A percentile compares a stretch with the other conserved stretches of the same genome.
These are phyloP conservation scores for Phytophthora capsici DNA, from an alignment of 352 stramenopile genomes.

Conservation along the genomic window DNA sequence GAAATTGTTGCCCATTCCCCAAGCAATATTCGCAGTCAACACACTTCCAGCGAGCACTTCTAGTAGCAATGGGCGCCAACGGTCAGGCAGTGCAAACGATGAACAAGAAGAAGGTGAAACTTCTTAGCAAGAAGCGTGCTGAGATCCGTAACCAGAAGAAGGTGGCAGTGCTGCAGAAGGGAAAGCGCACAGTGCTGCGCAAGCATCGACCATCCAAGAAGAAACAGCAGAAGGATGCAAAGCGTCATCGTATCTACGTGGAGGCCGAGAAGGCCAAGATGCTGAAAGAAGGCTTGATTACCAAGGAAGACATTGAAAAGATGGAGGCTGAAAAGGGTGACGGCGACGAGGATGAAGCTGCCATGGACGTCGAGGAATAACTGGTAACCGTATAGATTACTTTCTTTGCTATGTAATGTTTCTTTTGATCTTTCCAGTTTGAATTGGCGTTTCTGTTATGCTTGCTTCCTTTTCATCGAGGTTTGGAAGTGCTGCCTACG, in stretches of 20 bases:
- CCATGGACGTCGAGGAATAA: slow-evolving; percentile 73
- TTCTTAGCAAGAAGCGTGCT: slow-evolving; percentile 85
- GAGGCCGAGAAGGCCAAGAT: slow-evolving; percentile 81
- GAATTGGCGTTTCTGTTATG: no score
- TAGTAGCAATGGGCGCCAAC: slow-evolving; percentile 49
- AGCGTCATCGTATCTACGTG: slow-evolving; percentile 74
- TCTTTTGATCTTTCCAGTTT: slow-evolving; percentile 12
- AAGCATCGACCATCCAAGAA: slow-evolving; percentile 83
- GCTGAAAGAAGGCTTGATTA: slow-evolving; percentile 79
- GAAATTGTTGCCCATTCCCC: slow-evolving; percentile 27
- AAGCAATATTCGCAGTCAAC: slow-evolving; percentile 16
- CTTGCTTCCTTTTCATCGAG: no score
- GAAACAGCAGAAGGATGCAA: slow-evolving; percentile 86
- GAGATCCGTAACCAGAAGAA: slow-evolving; percentile 85
- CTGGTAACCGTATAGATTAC: slow-evolving; percentile 39
- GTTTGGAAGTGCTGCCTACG: not conserved
- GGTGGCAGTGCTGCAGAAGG: slow-evolving; percentile 65
- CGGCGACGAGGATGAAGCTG: slow-evolving; percentile 34
- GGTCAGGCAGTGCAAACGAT: slow-evolving; percentile 73
- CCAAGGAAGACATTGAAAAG: slow-evolving; percentile 85
- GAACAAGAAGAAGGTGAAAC: slow-evolving; percentile 91
- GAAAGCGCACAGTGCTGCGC: slow-evolving; percentile 60
- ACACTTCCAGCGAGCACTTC: slow-evolving; percentile 7
- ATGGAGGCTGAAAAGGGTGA: slow-evolving; percentile 61
- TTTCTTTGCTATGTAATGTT: slow-evolving; percentile 39